Percentiles rank a stretch among this genome's conserved stretches.
These are phyloP conservation scores for Omphalotus olearius DNA, from an alignment of 1,284 basidiomycete species.

Conservation along the genomic window DNA sequence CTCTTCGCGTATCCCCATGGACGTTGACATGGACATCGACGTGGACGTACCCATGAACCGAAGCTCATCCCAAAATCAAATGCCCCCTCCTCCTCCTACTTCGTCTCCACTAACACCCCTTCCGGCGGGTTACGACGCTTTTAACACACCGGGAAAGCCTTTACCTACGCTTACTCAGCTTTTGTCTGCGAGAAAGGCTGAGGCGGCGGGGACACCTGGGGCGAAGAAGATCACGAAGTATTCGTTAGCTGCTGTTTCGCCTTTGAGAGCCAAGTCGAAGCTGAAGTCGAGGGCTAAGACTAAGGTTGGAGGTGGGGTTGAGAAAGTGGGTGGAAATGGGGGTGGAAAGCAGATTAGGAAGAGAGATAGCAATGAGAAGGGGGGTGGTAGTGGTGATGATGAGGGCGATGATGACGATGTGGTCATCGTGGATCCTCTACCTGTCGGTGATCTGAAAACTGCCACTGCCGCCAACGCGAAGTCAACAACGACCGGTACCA, in stretches of 20 bases:
- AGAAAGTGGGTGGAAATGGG: no score
- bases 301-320: no score
- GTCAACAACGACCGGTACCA: no score
- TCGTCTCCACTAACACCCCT: constrained; percentile 6
- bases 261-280: not conserved
- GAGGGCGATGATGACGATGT: no score
- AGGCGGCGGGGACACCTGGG: not conserved
- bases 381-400: no score
- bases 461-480: no score
- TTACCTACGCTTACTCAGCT: constrained; percentile 7
- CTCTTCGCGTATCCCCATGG: no score
- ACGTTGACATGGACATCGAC: no score
- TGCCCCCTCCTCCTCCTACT: not conserved
- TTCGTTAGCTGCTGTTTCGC: constrained; percentile 1
- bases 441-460: no score
- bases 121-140: not conserved
- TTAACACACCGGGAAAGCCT: not conserved
- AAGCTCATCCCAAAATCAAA: not conserved
- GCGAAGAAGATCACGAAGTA: constrained; percentile 1
- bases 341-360: no score
- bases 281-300: not conserved
- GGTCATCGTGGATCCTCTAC: no score
- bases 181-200: constrained; percentile 5
- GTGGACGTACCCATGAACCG: not conserved
- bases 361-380: no score